phyloP scores from a whole-genome alignment of 164 flowering plant genomes.

The Dillenia turbinata region DNA sequence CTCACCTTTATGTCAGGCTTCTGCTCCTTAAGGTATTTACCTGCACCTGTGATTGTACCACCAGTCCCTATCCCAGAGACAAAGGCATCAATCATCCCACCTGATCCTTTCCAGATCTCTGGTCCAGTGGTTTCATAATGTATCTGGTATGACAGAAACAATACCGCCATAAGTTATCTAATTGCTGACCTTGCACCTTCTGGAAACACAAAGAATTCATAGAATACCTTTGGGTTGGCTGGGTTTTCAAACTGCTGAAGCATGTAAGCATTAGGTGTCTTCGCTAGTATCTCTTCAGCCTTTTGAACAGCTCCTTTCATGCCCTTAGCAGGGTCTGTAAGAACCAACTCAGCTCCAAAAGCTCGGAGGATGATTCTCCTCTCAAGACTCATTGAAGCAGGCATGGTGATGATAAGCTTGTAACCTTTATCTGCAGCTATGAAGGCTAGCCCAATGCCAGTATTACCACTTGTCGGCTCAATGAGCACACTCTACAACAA shows the following conservation, averaged over 20 bases:
- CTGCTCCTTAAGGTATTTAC: constrained; percentile 62
- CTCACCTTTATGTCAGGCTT: constrained; percentile 68
- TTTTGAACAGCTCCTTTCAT: constrained; percentile 72
- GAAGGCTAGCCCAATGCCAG: constrained; percentile 66
- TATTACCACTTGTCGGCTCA: constrained; percentile 84
- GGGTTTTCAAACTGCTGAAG: constrained; percentile 68
- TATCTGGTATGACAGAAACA: constrained; percentile 29
- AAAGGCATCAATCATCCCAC: constrained; percentile 67
- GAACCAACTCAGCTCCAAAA: constrained; percentile 76
- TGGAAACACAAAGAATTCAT: not conserved
- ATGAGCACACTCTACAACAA: constrained; percentile 63
- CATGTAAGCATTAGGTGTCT: constrained; percentile 59
- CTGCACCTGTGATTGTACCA: constrained; percentile 79
- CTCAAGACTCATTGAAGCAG: constrained; percentile 73
- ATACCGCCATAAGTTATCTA: not conserved
- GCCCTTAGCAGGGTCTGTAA: constrained; percentile 68
- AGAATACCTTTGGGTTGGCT: constrained; percentile 61
- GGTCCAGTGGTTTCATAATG: constrained; percentile 92
- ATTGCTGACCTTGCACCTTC: not conserved
- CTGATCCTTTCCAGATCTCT: constrained; percentile 73
- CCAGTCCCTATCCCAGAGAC: constrained; percentile 87
- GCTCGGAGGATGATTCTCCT: constrained; percentile 64
- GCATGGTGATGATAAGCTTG: constrained; percentile 75
- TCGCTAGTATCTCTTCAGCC: constrained; percentile 65
- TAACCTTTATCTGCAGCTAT: constrained; percentile 79